Base-by-base conservation (phyloP, 1,284 basidiomycete species). In the Fomitopsis palustris region DNA sequence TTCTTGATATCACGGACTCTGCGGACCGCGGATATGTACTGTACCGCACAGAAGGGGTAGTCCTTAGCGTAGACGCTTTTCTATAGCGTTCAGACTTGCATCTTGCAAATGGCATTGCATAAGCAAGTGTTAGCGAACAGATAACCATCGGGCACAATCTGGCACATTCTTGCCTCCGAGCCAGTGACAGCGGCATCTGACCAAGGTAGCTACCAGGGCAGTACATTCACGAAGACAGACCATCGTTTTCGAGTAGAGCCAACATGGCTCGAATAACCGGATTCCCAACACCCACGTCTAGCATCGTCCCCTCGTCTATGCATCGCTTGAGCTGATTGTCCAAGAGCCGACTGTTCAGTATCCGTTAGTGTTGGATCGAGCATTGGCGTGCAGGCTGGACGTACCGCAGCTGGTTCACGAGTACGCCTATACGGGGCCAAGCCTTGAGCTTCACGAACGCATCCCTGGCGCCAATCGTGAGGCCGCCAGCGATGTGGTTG, bases 361-460 rank as follows among this genome's bases (percentile, higher is more conserved):
- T 7, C 39, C 8, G 17, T 45, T 19, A 41, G 29, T 10, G 12
- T 21, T 27, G 10, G 38, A 25, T 27, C 33, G 6, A 25, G 17
- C 3, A 41, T 2, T 14, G 6, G 19, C 8, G 4, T 37, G 43
- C 19, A 59, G 41, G 64, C n/a, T 56, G 16, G 31, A 67, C 77
- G 37, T 65, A 88, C 87, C 95, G 80, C n/a, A 97, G 75, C 67
- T 95, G 93, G 64, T 95, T 95, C 41, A 93, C 92, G 29, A 97
- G 79, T 9, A 95, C 87, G 1, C 93, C 95, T 47, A 97, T 96
- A 6, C 95, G 81, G 17, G 94, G 91, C 81, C 87, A 92, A 0
- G 94, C 93, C 58, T 84, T 85, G 65, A 98, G 71, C 68, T 84
- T 87, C 62, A 97, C 78, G 65, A 70, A 69, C 29, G 72, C 72